Evolutionary conservation across 2,329 filamentous ascomycete species (phyloP).

Genomic region (Venturia oleaginea): DNA sequence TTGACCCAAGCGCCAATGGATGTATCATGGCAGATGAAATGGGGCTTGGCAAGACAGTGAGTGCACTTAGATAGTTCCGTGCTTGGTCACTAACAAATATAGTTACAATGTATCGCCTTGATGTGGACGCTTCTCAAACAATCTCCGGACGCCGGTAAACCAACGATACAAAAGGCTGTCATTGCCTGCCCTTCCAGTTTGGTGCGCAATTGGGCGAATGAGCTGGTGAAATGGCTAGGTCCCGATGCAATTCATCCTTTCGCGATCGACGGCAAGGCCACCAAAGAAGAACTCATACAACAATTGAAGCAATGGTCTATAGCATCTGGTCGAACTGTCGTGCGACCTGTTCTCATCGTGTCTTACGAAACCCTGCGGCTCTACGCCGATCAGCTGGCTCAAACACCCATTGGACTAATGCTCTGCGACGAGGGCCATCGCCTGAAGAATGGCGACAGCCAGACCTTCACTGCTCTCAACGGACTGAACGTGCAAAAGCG

Average conservation of each 20-base stretch:
- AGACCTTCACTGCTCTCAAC: constrained; percentile 88
- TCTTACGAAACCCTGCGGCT: constrained; percentile 93
- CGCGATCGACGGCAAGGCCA: constrained; percentile 91
- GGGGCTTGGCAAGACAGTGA: constrained; percentile 81
- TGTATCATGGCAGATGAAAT: constrained; percentile 99
- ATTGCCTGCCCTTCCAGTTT: constrained; percentile 95
- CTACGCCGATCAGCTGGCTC: constrained; percentile 81
- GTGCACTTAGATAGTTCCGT: constrained; percentile 19
- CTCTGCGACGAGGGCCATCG: constrained; percentile 96
- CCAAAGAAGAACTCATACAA: constrained; percentile 82
- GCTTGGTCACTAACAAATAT: constrained; percentile 17
- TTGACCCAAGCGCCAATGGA: constrained; percentile 86
- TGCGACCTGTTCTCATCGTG: constrained; percentile 88
- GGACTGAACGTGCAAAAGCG: constrained; percentile 80
- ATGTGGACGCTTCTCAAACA: constrained; percentile 97
- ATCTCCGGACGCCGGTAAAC: constrained; percentile 86
- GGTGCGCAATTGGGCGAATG: constrained; percentile 97
- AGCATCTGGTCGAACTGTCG: constrained; percentile 77
- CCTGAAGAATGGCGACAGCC: constrained; percentile 91
- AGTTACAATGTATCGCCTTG: constrained; percentile 83
- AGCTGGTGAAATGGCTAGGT: constrained; percentile 92
- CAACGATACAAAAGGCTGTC: constrained; percentile 91
- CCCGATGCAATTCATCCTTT: constrained; percentile 86
- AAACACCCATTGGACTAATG: constrained; percentile 83
- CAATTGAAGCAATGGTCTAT: constrained; percentile 95